Base-by-base conservation (phyloP, 2,329 filamentous ascomycete genomes). In the Gliomastix tumulicola region DNA sequence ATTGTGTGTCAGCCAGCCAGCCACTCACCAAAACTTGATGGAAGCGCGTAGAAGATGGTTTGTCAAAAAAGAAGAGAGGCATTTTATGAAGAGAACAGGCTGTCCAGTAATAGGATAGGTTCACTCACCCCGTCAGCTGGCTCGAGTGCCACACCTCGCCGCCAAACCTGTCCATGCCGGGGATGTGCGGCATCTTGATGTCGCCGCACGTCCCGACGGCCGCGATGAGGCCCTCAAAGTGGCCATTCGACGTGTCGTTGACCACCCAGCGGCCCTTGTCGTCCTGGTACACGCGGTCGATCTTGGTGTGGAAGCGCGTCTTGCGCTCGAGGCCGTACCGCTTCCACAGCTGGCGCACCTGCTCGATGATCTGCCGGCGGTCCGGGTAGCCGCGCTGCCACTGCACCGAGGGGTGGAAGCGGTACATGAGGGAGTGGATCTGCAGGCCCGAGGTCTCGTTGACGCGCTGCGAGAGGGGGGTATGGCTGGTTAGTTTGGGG, bases 341-440 rank as follows among this genome's bases (percentile, higher is more conserved):
- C 46, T 85, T 71, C 86, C 86, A 94, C 0, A 94, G 63, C 41
- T 79, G 60, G 15, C 69, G 70, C 10, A 92, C 79, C 52, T 89
- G 80, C 18, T 71, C 69, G 30, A 89, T 68, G 41, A 94, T 92
- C 56, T 89, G 78, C 44, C 82, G 65, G 34, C 84, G 79, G 42
- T 81, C 72, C 1, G 88, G 88, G 50, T 94, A 94, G n/a, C 84
- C 84, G 21, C 69, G 65, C 22, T 74, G 66, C 79, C 84, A 94
- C 42, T 74, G 69, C 2, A 94, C 76, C 0, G 82, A 84, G 0
- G 88, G 88, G 46, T 90, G 84, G 55, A 94, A 94, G 17, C 87
- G 76, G 57, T 90, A 94, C 86, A 92, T 92, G 40, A 89, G 57
- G 16, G 80, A 86, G 55, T 94, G 85, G 17, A 94, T 89, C 51